Base-by-base conservation (phyloP, 306 rosid species). In the Malus orientalis region DNA sequence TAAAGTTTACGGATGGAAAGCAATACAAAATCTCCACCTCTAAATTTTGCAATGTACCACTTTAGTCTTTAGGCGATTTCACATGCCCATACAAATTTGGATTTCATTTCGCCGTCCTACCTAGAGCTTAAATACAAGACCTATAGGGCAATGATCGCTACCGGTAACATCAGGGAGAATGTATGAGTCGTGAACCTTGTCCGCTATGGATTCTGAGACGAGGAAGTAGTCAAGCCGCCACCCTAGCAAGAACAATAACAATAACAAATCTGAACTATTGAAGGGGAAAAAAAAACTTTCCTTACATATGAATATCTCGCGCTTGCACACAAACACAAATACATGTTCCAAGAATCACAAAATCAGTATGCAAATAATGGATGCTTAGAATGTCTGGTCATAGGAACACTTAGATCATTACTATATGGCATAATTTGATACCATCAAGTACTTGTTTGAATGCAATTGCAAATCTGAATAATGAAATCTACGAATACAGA, bases 191-290 rank as follows among this genome's bases (percentile, higher is more conserved):
- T 94, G 88, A 70, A 90, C 95, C 74, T 86, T 87, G 74, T 90
- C 92, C 3, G 88, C 93, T 51, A 94, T 81, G 76, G 91, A 86
- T 70, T 90, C 96, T 22, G 98, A 94, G 68, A 90, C 90, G 19
- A 94, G 97, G 90, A 92, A 92, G 85, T 94, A 94, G 84, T 94
- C 98, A 45, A 94, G 88, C 73, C 98, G 93, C 98, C 98, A 94
- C 72, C 98, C 97, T 92, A 42, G 45, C 45, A 42, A 42, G 11
- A 40, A 36, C 45, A 42, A 42, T 42, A 42, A 42, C 45, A 42
- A 42, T 9, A 42, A 42, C 45, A 42, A 42, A 42, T 42, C 45
- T 42, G 18, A 54, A 73, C 30, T 5, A 59, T 11, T 11, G 65
- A 12, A 55, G 33, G 33, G 23, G 11, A 36, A 76, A 14, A 6